phyloP scores from a whole-genome alignment of 2,329 filamentous ascomycete species.

The Aspergillus udagawae region DNA sequence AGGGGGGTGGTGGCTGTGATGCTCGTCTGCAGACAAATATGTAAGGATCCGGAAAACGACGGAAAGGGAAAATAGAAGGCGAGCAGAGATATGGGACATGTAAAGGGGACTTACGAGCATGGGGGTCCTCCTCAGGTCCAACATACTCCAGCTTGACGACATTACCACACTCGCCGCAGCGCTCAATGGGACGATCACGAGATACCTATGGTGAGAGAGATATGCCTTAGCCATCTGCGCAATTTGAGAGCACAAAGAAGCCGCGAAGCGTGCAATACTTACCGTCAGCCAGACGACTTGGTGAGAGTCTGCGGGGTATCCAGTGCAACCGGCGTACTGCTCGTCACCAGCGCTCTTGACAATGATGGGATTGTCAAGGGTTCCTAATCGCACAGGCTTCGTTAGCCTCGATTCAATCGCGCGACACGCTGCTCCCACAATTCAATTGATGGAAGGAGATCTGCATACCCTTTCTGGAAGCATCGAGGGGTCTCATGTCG shows the following conservation, averaged over 20 bases:
- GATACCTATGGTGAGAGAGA: slow-evolving; percentile 57
- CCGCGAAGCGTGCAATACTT: slow-evolving; percentile 39
- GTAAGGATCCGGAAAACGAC: background rate
- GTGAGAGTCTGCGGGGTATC: slow-evolving; percentile 89
- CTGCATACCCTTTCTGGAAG: slow-evolving; percentile 72
- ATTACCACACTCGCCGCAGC: slow-evolving; percentile 94
- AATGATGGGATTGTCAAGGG: slow-evolving; percentile 80
- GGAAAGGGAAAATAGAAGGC: background rate
- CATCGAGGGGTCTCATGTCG: slow-evolving; percentile 94
- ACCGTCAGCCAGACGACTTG: slow-evolving; percentile 85
- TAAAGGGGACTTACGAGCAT: slow-evolving; percentile 46
- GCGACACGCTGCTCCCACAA: background rate
- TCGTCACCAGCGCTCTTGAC: slow-evolving; percentile 92
- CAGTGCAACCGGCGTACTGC: slow-evolving; percentile 96
- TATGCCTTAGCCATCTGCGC: background rate
- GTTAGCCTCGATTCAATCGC: background rate
- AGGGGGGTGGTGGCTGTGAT: slow-evolving; percentile 44
- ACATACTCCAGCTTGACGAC: slow-evolving; percentile 98
- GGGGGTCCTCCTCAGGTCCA: slow-evolving; percentile 70
- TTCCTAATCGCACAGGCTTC: slow-evolving; percentile 53
- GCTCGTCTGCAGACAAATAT: slow-evolving; percentile 30
- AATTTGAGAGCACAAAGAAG: slow-evolving; percentile 1
- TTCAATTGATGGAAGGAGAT: slow-evolving; percentile 2
- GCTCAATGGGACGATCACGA: slow-evolving; percentile 84
- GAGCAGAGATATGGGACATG: background rate